phyloP scores from a whole-genome alignment of 495 filamentous ascomycete genomes.

The Neurospora sp. region DNA sequence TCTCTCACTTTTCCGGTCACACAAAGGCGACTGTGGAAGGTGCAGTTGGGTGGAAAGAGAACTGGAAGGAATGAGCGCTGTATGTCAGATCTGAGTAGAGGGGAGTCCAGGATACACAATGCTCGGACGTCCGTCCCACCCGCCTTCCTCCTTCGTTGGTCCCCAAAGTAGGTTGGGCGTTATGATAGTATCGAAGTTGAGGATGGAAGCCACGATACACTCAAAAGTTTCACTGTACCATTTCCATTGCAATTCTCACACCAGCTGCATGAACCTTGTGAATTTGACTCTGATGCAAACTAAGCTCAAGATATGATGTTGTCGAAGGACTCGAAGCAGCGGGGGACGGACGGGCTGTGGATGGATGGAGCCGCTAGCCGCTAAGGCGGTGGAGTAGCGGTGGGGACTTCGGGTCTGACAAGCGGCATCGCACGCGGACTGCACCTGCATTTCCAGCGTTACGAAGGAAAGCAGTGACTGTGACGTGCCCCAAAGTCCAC shows the following conservation, averaged over 20 bases:
- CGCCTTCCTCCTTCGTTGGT: not conserved
- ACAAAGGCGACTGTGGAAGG: not conserved
- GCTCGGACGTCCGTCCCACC: not conserved
- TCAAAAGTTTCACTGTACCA: not conserved
- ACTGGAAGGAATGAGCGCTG: not conserved
- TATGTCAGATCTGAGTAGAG: not conserved
- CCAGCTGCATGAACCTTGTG: not conserved
- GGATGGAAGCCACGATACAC: not conserved
- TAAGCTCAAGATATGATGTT: not conserved
- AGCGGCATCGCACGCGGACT: not conserved
- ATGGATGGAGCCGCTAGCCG: not conserved
- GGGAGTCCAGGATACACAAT: not conserved
- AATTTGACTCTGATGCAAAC: not conserved
- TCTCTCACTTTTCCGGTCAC: not conserved
- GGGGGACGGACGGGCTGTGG: not conserved
- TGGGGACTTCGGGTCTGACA: not conserved
- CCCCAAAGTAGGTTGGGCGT: not conserved
- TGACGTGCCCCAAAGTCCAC: not conserved
- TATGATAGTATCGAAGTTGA: not conserved
- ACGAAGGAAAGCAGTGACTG: not conserved
- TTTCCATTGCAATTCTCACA: not conserved
- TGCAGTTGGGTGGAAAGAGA: not conserved
- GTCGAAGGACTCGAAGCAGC: not conserved
- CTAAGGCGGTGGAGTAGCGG: not conserved
- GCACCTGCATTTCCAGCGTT: not conserved